Evolutionary conservation across 148 eudicot species (phyloP), one percentile per base, ranked within the genome.

Genomic region (Pharnaceum exiguum): DNA sequence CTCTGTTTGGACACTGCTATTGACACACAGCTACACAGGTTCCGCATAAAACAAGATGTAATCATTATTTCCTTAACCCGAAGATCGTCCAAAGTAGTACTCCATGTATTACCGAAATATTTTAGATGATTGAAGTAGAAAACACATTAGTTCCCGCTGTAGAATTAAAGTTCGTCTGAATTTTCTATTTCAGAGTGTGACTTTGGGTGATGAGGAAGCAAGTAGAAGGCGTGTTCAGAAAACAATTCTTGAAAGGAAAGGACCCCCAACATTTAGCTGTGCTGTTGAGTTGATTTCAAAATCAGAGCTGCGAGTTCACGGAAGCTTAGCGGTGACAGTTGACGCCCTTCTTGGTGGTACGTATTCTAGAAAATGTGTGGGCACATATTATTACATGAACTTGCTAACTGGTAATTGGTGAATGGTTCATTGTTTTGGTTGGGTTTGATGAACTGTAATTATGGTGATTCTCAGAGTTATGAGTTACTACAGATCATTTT

Each of bases 161-260:
- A n/a, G n/a, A n/a, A n/a, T n/a, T n/a, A n/a, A n/a, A n/a, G n/a
- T n/a, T n/a, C n/a, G n/a, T n/a, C n/a, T n/a, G n/a, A n/a, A n/a
- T n/a, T n/a, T 42, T 46, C 60, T 27, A 35, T 65, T 43, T 59
- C 77, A 91, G 98, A 91, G 88, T 74, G 98, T 91, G 71, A 91
- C 96, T 25, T 65, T 91, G 67, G 98, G 98, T 44, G 98, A 91
- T 73, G 98, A 91, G 79, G 98, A 88, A 78, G 98, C 98, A 57
- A 87, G 81, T 70, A 65, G 96, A 62, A 85, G 98, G 65, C 86
- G 95, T 65, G 96, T 85, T 50, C 98, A 88, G 69, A 91, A 91
- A 79, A 79, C 94, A 1, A 77, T 91, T 40, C 68, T 74, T 59
- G 98, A 91, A 77, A 85, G 98, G 63, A 85, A 79, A 76, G 98